Evolutionary conservation across 495 filamentous ascomycete species (phyloP).

Genomic region (Hyaloscypha hepaticicola): DNA sequence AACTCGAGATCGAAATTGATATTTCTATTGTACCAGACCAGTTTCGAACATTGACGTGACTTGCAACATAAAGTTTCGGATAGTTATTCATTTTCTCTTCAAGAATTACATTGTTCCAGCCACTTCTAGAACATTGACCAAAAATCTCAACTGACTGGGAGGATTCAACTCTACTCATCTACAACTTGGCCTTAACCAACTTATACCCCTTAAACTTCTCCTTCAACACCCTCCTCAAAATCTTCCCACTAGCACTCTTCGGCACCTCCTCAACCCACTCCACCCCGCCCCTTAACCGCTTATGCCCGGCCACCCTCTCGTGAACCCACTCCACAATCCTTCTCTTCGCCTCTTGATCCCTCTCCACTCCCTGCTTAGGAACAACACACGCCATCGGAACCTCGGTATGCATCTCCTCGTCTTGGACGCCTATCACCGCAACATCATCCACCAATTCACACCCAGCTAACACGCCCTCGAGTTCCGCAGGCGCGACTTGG

Average conservation of each 20-base stretch:
- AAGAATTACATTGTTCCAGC: no score
- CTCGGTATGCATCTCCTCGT: constrained; percentile 64
- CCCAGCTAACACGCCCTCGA: constrained; percentile 67
- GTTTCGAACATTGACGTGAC: no score
- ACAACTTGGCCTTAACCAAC: constrained; percentile 23
- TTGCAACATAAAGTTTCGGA: no score
- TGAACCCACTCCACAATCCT: constrained; percentile 67
- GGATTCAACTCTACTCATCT: neutral
- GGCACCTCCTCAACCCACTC: constrained; percentile 78
- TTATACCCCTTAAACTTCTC: constrained; percentile 27
- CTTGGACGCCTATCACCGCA: constrained; percentile 61
- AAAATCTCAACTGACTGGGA: neutral
- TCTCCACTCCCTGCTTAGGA: constrained; percentile 46
- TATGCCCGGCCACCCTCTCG: constrained; percentile 53
- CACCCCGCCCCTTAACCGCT: constrained; percentile 78
- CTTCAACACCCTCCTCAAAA: constrained; percentile 66
- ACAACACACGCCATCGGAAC: constrained; percentile 83
- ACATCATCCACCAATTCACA: constrained; percentile 73
- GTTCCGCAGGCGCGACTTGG: constrained; percentile 72
- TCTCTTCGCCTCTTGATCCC: constrained; percentile 49
- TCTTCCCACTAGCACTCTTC: constrained; percentile 84
- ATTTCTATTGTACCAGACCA: no score
- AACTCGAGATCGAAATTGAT: no score
- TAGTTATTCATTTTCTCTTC: no score
- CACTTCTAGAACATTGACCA: no score